Percentiles rank a stretch among this genome's conserved stretches.
phyloP scores from a whole-genome alignment of 768 basidiomycete genomes.

The Gymnopilus junonius region DNA sequence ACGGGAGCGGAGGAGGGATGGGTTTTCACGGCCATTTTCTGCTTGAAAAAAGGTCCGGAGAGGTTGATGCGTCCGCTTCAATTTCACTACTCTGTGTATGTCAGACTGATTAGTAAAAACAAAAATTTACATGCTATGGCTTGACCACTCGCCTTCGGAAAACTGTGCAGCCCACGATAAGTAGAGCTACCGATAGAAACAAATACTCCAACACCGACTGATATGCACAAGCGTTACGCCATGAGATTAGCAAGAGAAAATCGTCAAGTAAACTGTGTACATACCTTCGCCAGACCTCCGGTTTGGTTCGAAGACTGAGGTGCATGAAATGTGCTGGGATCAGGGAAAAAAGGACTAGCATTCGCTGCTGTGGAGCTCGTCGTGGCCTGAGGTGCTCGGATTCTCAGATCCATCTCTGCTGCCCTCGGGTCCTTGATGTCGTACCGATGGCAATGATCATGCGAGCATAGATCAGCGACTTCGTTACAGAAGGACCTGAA shows the following conservation, averaged over 20 bases:
- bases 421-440: background rate
- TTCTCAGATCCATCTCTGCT: background rate
- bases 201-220: slow-evolving; percentile 36
- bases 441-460: background rate
- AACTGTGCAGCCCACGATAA: slow-evolving; percentile 25
- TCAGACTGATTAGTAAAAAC: background rate
- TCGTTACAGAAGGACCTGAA: background rate
- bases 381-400: slow-evolving; percentile 13
- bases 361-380: slow-evolving; percentile 9
- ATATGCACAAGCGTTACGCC: background rate
- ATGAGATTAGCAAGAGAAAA: background rate
- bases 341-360: slow-evolving; percentile 30
- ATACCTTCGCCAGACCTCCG: slow-evolving; percentile 28
- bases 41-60: slow-evolving; percentile 7
- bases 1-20: background rate
- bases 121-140: background rate
- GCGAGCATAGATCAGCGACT: background rate
- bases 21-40: background rate
- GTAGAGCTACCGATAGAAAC: slow-evolving; percentile 29
- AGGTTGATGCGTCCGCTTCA: slow-evolving; percentile 12
- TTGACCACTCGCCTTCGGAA: slow-evolving; percentile 25
- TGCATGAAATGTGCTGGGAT: slow-evolving; percentile 23
- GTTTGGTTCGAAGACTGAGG: slow-evolving; percentile 5
- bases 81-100: slow-evolving; percentile 4
- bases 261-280: slow-evolving; percentile 2